Base-by-base conservation (phyloP, 805 yeast genomes). In the Candida ulmi region DNA sequence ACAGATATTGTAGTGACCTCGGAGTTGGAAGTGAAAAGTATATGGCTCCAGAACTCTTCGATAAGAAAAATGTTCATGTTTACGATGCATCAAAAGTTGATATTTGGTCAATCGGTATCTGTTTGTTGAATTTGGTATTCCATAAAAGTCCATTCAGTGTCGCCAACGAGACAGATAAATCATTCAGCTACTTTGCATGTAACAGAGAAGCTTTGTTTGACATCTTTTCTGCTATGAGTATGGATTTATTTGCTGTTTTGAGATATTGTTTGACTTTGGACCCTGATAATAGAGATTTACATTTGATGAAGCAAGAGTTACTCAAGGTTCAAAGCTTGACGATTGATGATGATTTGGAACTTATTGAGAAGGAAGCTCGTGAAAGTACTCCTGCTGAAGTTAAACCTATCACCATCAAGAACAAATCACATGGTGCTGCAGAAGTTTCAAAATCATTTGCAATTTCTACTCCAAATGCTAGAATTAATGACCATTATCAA, bases 21-120 rank as follows among this genome's bases (percentile, higher is more conserved):
- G 95, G 86, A 45, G 84, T 87, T 42, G 96, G 96, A 18, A 78
- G 87, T 39, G 95, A 87, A 62, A 71, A 95, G 45, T 88, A 88
- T 61, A 88, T 88, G 97, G 95, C 96, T 0, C 97, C 97, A 1
- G 97, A 88, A 57, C 63, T 88, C 41, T 81, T 88, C 55, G 95
- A 88, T 28, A 59, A 62, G 23, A 65, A 66, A 34, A 60, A 63
- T 32, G 63, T 77, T 36, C 76, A 74, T 27, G 66, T 71, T 32
- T 90, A 88, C 58, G 83, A 83, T 51, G 87, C 95, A 8, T 78
- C 80, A 17, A 82, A 84, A 60, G 82, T 84, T 37, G 96, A 88
- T 62, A 68, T 88, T 36, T 88, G 97, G 97, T 80, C 96, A 1
- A 63, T 85, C 43, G 97, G 96, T 23, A 79, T 88, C 42, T 85